Evolutionary conservation across 768 basidiomycete genomes (phyloP).

Genomic region (Gelatoporia subvermispora): DNA sequence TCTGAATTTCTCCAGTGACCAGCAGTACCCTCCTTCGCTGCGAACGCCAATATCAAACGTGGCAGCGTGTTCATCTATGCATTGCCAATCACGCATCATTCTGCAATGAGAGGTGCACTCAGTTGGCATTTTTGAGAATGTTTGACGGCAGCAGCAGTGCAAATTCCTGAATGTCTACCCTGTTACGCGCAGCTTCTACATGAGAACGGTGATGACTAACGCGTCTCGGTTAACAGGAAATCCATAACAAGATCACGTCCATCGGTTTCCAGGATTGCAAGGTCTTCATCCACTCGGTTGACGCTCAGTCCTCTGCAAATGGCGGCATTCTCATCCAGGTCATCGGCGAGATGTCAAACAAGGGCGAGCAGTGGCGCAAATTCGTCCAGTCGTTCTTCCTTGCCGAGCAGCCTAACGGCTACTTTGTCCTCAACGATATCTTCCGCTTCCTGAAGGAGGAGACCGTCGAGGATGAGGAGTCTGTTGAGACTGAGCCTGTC

Average conservation of each 20-base stretch:
- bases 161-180: too few species aligned
- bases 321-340: conserved; percentile 99
- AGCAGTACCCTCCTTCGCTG: too few species aligned
- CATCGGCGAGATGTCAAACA: conserved; percentile 98
- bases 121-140: too few species aligned
- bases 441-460: conserved; percentile 99
- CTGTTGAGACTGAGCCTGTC: conserved; percentile 47
- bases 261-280: conserved; percentile 96
- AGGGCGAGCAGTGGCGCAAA: conserved; percentile 89
- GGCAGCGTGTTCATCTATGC: too few species aligned
- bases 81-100: too few species aligned
- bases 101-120: too few species aligned
- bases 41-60: too few species aligned
- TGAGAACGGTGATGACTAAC: conserved; percentile 1
- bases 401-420: conserved; percentile 97
- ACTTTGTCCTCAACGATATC: conserved; percentile 99
- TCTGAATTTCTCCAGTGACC: too few species aligned
- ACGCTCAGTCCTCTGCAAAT: conserved; percentile 91
- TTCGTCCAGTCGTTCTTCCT: conserved; percentile 99
- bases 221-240: conserved; percentile 57
- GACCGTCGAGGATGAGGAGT: conserved; percentile 72
- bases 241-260: conserved; percentile 91
- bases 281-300: conserved; percentile 98
- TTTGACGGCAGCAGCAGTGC: too few species aligned
- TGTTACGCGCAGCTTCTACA: too few species aligned